Evolutionary conservation across 2,329 filamentous ascomycete genomes (phyloP), one percentile per base, ranked within the genome.

Genomic region (Diaporthe australafricana): DNA sequence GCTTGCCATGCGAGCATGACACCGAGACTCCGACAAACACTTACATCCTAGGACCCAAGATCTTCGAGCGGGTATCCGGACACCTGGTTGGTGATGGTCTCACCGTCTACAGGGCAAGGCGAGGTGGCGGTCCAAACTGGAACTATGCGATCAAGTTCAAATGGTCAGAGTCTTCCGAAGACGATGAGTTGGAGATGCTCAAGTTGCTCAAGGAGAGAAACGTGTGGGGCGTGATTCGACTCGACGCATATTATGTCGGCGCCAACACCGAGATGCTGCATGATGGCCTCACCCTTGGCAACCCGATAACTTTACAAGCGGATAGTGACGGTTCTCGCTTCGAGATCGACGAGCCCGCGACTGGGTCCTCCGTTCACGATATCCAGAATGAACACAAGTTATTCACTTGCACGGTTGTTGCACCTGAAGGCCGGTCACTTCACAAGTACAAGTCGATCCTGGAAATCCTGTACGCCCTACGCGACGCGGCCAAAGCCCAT

Each of bases 401-500:
- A 40, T 20, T 42, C n/a, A 22, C 22, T 17, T 57, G 35, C 9
- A 42, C 55, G 12, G 35, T 57, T 20, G 55, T 42, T 42, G 38
- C 55, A 11, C 79, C 75, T 45, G 75, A 77, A 73, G 77, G 79
- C 32, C 74, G 75, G 35, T 74, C 75, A 38, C 74, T 82, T 38
- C 57, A 75, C 38, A 60, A 74, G 32, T 84, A 80, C 70, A 1
- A 38, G 12, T 76, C 77, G 2, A 70, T 77, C 11, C 47, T 17
- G 47, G 80, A 84, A 71, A 74, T 85, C 12, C 76, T 85, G 1
- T 73, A 77, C 55, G 77, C 76, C 1, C 71, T 80, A 22, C 77
- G 77, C 6, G 81, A 84, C 68, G 78, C 78, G 17, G 78, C 84
- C 65, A 80, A 74, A n/a, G 81, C 76, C n/a, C 79, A 84, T 67